Percentiles rank a stretch among this genome's conserved stretches.
Evolutionary conservation across 1,284 basidiomycete species (phyloP).

Genomic region (Bjerkandera adusta): DNA sequence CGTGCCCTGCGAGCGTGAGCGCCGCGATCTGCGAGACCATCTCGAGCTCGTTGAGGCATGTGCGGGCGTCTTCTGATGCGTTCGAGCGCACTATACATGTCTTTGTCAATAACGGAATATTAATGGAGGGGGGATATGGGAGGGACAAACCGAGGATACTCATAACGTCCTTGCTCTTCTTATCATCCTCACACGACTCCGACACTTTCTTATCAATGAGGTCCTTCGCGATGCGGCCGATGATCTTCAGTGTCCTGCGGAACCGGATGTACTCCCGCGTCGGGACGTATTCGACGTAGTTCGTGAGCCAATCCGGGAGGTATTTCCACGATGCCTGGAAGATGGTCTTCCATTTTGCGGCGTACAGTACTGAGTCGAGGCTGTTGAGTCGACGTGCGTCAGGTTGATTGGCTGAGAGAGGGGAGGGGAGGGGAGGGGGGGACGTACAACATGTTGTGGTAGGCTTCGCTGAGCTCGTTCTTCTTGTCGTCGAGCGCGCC

Average conservation of each 20-base stretch:
- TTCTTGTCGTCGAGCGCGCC: constrained; percentile 25
- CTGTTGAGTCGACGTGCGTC: too few relatives aligned
- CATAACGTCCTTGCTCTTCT: constrained; percentile 36
- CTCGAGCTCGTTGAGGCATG: constrained; percentile 45
- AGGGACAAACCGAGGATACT: constrained; percentile 36
- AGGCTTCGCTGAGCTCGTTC: constrained; percentile 23
- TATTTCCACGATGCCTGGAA: constrained; percentile 24
- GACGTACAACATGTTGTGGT: constrained; percentile 29
- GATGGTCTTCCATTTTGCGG: constrained; percentile 19
- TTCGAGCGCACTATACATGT: constrained; percentile 48
- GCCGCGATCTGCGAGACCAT: constrained; percentile 50
- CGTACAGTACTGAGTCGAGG: constrained; percentile 22
- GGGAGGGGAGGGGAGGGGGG: too few relatives aligned
- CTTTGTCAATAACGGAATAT: background rate
- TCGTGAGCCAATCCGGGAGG: constrained; percentile 30
- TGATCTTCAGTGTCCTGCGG: constrained; percentile 30
- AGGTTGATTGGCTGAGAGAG: too few relatives aligned
- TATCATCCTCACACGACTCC: constrained; percentile 19
- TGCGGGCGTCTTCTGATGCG: constrained; percentile 41
- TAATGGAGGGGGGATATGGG: background rate
- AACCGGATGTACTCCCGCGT: constrained; percentile 33
- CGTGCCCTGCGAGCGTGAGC: constrained; percentile 40
- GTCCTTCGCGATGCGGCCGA: constrained; percentile 26
- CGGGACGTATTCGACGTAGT: constrained; percentile 35
- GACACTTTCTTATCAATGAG: constrained; percentile 39